A percentile compares a stretch with the other conserved stretches of the same genome.
Conservation (phyloP, 495 filamentous ascomycete species). For the Xylaria palmicola region DNA sequence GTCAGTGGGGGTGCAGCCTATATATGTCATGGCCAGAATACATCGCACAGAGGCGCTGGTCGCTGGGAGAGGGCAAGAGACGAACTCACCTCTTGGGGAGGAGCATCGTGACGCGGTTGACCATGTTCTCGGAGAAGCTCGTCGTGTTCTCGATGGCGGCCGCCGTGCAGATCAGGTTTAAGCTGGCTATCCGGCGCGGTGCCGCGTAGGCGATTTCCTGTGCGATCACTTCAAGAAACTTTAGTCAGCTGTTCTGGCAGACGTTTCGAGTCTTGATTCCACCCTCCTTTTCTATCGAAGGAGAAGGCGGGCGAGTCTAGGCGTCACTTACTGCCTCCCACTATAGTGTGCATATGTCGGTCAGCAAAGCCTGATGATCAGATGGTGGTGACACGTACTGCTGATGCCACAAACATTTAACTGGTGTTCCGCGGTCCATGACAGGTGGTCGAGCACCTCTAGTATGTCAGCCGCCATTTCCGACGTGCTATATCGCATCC, state of each 20-base stretch:
- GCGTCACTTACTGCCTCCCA: constrained; percentile 19
- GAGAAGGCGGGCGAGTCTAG: constrained; percentile 29
- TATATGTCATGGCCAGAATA: too few species aligned
- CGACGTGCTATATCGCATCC: constrained; percentile 65
- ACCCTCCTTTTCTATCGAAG: neutral
- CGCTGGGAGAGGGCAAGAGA: neutral
- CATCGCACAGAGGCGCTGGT: neutral
- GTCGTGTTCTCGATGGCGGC: constrained; percentile 65
- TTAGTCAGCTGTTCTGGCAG: neutral
- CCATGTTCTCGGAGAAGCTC: constrained; percentile 58
- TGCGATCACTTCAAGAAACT: constrained; percentile 83
- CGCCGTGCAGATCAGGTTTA: constrained; percentile 72
- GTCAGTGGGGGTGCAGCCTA: too few species aligned
- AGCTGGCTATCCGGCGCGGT: constrained; percentile 60
- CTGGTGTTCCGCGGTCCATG: constrained; percentile 55
- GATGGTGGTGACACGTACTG: constrained; percentile 9
- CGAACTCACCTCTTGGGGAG: constrained; percentile 55
- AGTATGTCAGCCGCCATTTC: constrained; percentile 74
- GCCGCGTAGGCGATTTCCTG: constrained; percentile 71
- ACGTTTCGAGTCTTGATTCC: neutral
- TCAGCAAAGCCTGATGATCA: neutral
- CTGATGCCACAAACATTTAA: constrained; percentile 71
- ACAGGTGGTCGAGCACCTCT: constrained; percentile 66
- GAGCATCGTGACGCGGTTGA: constrained; percentile 65
- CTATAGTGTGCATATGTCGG: neutral